Base-by-base conservation (phyloP, 169 alveolate species). In the Plasmodium malariae region DNA sequence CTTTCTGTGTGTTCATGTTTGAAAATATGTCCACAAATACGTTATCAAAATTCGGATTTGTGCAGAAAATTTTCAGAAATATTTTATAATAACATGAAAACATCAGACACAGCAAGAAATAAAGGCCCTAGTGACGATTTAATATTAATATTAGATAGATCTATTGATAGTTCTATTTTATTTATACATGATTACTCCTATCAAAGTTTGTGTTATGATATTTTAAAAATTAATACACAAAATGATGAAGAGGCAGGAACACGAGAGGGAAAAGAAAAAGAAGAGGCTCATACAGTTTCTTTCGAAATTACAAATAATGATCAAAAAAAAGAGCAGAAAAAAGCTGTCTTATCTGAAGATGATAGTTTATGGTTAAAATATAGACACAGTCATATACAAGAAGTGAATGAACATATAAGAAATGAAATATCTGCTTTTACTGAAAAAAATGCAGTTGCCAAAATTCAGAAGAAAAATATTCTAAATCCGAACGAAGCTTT, bases 141-240 rank as follows among this genome's bases (percentile, higher is more conserved):
- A 11, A 32, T 95, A 32, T 40, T 94, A 30, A 55, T 95, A 32
- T 76, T 95, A 19, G 97, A 94, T 54, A 74, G 97, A 70, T 93
- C 96, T 3, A 71, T 92, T 14, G 97, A 95, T 49, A 74, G 92
- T 19, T 87, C 91, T 34, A 94, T 97, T 21, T 37, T 95, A 48
- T 93, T 92, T 73, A 88, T 93, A n/a, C 97, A 95, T 69, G 97
- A 95, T 36, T 95, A 94, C 40, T 73, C 95, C 1, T 95, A 95
- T 73, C 97, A 95, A 70, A 97, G 97, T 32, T 85, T 95, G 21
- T 93, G 94, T 9, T 95, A 95, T 87, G 97, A 95, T 57, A 68
- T 94, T 5, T 14, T 95, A 70, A 63, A 87, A 19, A 83, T 95
- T 55, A 43, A 55, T 7, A 14, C 3, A 43, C 32, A 17, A n/a